Evolutionary conservation across 2,329 filamentous ascomycete species (phyloP).

Genomic region (Lachnellula hyalina): DNA sequence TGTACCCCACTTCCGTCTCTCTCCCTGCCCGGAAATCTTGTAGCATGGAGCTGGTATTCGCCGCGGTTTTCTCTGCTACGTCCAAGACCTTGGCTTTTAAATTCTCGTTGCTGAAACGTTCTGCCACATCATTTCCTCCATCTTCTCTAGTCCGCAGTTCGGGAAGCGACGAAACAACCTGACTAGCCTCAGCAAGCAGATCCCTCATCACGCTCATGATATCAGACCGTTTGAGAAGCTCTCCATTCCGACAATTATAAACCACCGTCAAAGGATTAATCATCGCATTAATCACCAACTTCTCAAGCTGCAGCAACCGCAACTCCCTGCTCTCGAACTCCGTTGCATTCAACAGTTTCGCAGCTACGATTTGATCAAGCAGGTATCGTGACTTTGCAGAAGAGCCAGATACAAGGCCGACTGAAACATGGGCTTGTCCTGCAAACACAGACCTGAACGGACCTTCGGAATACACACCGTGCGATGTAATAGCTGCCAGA

Average conservation of each 20-base stretch:
- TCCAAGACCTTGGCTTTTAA: conserved; percentile 43
- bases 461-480: conserved; percentile 48
- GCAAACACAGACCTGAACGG: conserved; percentile 49
- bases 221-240: conserved; percentile 55
- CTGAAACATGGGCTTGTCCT: conserved; percentile 41
- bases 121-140: conserved; percentile 28
- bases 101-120: conserved; percentile 11
- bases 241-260: conserved; percentile 72
- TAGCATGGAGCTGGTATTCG: conserved; percentile 58
- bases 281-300: conserved; percentile 73
- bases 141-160: conserved; percentile 6
- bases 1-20: conserved; percentile 50
- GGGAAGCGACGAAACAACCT: conserved; percentile 54
- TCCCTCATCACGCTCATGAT: conserved; percentile 58
- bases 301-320: conserved; percentile 70
- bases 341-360: conserved; percentile 40
- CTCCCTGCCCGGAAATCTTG: conserved; percentile 51
- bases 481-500: conserved; percentile 59
- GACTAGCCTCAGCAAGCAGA: conserved; percentile 68
- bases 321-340: conserved; percentile 40
- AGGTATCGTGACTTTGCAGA: conserved; percentile 24
- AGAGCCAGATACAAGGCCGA: conserved; percentile 42
- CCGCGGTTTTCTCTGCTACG: conserved; percentile 43
- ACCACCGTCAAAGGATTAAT: conserved; percentile 84
- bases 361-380: conserved; percentile 36